Conservation (phyloP, 176 grass and related monocot species). For the Rhynchospora tenuis region DNA sequence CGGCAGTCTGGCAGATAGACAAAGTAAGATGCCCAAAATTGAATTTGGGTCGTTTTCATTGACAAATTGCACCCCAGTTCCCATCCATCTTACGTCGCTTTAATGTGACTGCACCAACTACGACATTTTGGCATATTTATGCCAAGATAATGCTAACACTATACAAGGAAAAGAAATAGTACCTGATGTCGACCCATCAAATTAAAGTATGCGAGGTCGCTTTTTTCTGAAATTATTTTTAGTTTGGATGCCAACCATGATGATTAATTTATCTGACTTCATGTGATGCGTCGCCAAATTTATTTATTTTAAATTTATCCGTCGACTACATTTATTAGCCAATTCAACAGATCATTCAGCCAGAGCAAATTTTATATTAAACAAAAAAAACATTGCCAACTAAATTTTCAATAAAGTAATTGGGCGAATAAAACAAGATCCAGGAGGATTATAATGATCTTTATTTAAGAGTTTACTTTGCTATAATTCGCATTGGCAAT, state of each 20-base stretch:
- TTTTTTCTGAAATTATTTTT: conserved; percentile 3
- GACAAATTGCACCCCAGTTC: background rate
- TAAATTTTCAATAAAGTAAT: background rate
- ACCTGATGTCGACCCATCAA: background rate
- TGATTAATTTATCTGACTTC: background rate
- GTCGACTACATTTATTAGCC: background rate
- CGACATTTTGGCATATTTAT: background rate
- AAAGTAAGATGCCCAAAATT: background rate
- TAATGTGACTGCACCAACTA: background rate
- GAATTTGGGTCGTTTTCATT: conserved; percentile 3
- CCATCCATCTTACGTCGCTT: conserved; percentile 3
- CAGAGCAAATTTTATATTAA: background rate
- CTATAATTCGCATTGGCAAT: background rate
- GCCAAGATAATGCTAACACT: background rate
- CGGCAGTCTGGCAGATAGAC: background rate
- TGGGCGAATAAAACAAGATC: background rate
- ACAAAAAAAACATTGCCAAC: background rate
- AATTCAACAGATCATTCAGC: background rate
- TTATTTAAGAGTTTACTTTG: background rate
- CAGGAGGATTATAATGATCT: background rate
- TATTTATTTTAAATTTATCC: background rate
- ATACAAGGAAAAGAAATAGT: background rate
- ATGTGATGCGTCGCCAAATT: background rate
- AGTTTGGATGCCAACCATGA: background rate
- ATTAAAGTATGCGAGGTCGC: background rate